Base-by-base conservation (phyloP, 2,329 filamentous ascomycete species). In the Alternaria brassicicola region DNA sequence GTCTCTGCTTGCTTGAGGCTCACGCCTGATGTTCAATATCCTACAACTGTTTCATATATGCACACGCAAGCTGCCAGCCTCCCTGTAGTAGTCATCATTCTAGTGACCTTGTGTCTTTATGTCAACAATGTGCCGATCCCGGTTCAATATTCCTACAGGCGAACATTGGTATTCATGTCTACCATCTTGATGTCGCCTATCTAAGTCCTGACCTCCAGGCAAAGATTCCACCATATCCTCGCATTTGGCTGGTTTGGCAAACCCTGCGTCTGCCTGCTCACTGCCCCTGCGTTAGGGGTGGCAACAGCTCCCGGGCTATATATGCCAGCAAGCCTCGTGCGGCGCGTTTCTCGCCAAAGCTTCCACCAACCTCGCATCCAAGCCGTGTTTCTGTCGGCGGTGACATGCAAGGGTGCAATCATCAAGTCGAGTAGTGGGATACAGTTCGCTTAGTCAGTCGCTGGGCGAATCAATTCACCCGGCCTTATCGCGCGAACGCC, bases 381-480 rank as follows among this genome's bases (percentile, higher is more conserved):
- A 52, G 55, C 60, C 55, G 50, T 48, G 36, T 19, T 28, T 17
- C 13, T 43, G 41, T 52, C 49, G 35, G 50, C 58, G 23, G 54
- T 42, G 55, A 55, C 55, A 60, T 58, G 66, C 66, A 59, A 59
- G 46, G 43, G 30, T 30, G 28, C 57, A 48, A 46, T 30, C 49
- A 42, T 41, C 38, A 60, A 62, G 61, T 54, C 54, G 13, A 62
- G 45, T 43, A 62, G 69, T 70, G 69, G 67, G 71, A 68, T 68
- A 61, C 45, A 35, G 42, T 13, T 35, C 35, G 63, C 66, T 69
- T 67, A 73, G 65, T 71, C 68, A 72, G 8, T 38, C 30, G 25
- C 9, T 39, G 53, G 48, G 58, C 73, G 66, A 75, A 75, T 76
- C 71, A 76, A 43, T 58, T 26, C 50, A 57, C 36, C 49, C 57